phyloP scores from a whole-genome alignment of 1,139 yeast species.

The Magnusiomyces sp. region DNA sequence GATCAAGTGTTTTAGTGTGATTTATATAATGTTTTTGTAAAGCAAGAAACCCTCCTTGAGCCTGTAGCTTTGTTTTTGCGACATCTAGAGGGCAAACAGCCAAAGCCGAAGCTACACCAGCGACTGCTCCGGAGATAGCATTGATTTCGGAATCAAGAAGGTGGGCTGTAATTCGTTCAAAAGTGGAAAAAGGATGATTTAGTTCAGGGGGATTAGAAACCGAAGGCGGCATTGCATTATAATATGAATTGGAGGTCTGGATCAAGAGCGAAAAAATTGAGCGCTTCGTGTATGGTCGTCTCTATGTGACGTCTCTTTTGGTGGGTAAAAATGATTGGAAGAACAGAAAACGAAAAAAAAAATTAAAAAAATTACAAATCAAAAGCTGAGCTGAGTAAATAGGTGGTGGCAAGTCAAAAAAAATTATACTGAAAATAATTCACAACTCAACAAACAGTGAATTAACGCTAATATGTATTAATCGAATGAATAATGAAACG shows the following conservation, averaged over 20 bases:
- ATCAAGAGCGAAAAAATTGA: background rate
- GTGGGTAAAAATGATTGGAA: too few species aligned
- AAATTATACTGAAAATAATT: too few species aligned
- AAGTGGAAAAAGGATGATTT: background rate
- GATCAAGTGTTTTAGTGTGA: background rate
- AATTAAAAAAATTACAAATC: too few species aligned
- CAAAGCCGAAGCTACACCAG: slow-evolving; percentile 86
- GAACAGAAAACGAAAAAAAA: too few species aligned
- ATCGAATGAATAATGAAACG: too few species aligned
- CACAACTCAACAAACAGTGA: too few species aligned
- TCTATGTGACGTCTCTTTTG: too few species aligned
- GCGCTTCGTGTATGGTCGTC: too few species aligned
- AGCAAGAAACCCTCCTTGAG: slow-evolving; percentile 60
- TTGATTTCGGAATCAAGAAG: slow-evolving; percentile 39
- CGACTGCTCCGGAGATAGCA: slow-evolving; percentile 76
- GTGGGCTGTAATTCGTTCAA: background rate
- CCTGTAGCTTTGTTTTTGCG: slow-evolving; percentile 88
- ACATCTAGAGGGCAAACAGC: slow-evolving; percentile 92
- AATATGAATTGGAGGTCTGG: background rate
- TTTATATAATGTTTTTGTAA: slow-evolving; percentile 15
- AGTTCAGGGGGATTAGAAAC: background rate
- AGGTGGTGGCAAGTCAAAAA: too few species aligned
- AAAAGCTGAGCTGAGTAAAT: too few species aligned
- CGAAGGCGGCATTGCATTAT: background rate
- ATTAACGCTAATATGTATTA: too few species aligned